These are phyloP conservation scores for Boletus sp. DNA, from an alignment of 768 basidiomycete species.

Conservation along the genomic window DNA sequence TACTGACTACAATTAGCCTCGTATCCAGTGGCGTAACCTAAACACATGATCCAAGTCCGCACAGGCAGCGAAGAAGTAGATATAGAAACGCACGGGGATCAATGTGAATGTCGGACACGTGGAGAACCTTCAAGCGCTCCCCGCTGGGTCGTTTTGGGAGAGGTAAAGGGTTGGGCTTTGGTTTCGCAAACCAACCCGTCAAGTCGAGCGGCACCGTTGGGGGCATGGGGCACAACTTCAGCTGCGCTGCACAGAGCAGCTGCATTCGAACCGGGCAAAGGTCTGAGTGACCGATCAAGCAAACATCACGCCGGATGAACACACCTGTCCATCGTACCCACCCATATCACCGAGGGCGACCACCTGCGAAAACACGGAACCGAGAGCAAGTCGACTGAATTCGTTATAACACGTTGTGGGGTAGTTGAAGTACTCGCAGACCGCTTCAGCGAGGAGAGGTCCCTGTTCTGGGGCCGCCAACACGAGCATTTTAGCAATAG, in stretches of 20 bases:
- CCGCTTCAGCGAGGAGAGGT: slow-evolving; percentile 37
- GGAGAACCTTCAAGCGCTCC: slow-evolving; percentile 45
- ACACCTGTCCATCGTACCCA: slow-evolving; percentile 50
- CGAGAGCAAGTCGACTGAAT: slow-evolving; percentile 36
- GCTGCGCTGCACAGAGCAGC: slow-evolving; percentile 37
- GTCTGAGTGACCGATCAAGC: background rate
- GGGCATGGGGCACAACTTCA: slow-evolving; percentile 37
- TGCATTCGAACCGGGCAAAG: background rate
- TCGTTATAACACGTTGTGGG: slow-evolving; percentile 33
- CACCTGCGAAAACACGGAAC: slow-evolving; percentile 46
- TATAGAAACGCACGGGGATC: slow-evolving; percentile 41
- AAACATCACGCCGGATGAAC: background rate
- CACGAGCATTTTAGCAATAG: slow-evolving; percentile 41
- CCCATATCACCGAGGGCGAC: slow-evolving; percentile 43
- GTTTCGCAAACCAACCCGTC: slow-evolving; percentile 48
- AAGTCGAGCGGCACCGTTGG: slow-evolving; percentile 41
- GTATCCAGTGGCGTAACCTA: slow-evolving; percentile 64
- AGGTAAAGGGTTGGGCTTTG: slow-evolving; percentile 47
- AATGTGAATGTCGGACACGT: slow-evolving; percentile 49
- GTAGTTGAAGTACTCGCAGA: slow-evolving; percentile 45
- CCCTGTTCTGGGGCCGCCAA: slow-evolving; percentile 41
- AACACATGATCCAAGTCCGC: background rate
- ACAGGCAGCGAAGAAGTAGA: too few relatives aligned
- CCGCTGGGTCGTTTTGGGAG: slow-evolving; percentile 40
- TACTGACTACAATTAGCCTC: slow-evolving; percentile 67